phyloP scores from a whole-genome alignment of 352 stramenopile species.

The Pythium volutum region DNA sequence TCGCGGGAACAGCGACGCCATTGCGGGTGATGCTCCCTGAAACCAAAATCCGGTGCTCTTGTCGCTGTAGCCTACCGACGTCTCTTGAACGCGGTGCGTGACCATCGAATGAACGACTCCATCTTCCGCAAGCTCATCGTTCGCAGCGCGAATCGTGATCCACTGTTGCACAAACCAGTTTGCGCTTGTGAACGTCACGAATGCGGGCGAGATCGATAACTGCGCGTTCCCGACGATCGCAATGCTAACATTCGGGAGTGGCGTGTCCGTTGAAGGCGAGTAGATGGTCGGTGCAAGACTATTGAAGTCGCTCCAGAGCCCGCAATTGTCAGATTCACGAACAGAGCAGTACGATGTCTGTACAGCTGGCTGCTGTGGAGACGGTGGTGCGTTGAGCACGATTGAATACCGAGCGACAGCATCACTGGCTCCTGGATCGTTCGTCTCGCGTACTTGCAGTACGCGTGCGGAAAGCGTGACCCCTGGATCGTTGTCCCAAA shows the following conservation, averaged over 20 bases:
- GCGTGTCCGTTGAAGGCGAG: background rate
- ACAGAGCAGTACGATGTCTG: constrained; percentile 30
- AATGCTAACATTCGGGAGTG: constrained; percentile 47
- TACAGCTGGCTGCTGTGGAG: constrained; percentile 10
- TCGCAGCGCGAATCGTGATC: constrained; percentile 42
- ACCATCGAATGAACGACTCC: constrained; percentile 34
- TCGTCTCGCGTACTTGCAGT: constrained; percentile 38
- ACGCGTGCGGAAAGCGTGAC: constrained; percentile 48
- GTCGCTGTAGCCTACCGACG: constrained; percentile 41
- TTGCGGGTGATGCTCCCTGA: constrained; percentile 22
- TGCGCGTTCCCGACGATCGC: constrained; percentile 49
- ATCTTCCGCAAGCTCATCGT: constrained; percentile 44
- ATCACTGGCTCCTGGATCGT: background rate
- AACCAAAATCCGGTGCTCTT: constrained; percentile 64
- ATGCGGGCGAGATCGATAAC: constrained; percentile 42
- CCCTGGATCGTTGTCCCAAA: constrained; percentile 80
- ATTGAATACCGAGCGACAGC: constrained; percentile 39
- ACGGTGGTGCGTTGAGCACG: constrained; percentile 63
- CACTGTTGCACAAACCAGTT: constrained; percentile 67
- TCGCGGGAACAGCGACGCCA: constrained; percentile 23
- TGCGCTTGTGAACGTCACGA: constrained; percentile 55
- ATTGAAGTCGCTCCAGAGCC: constrained; percentile 43
- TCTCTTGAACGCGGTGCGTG: constrained; percentile 55
- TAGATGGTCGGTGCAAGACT: constrained; percentile 37
- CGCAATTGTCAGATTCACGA: constrained; percentile 37